phyloP scores from a whole-genome alignment of 2,329 filamentous ascomycete genomes.

The Fusarium sambucinum region DNA sequence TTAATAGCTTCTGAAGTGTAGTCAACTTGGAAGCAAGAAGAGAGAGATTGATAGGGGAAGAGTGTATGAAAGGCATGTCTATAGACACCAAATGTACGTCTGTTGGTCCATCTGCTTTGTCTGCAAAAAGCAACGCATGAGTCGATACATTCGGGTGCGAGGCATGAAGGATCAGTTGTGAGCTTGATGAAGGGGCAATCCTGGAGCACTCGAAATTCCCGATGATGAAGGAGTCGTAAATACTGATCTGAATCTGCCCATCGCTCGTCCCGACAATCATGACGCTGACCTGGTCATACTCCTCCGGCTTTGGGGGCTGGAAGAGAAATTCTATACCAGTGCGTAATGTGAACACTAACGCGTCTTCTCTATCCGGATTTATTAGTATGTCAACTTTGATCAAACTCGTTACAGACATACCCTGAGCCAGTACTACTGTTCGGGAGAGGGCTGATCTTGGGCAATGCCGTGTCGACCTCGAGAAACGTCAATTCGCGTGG shows the following conservation, averaged over 20 bases:
- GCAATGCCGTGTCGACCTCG: constrained; percentile 80
- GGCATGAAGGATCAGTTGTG: constrained; percentile 68
- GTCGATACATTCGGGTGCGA: constrained; percentile 81
- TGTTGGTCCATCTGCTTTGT: constrained; percentile 50
- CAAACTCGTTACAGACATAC: constrained; percentile 54
- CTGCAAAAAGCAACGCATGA: constrained; percentile 74
- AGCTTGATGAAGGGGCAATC: constrained; percentile 43
- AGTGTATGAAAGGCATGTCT: constrained; percentile 85
- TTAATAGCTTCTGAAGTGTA: constrained; percentile 84
- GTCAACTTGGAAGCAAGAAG: constrained; percentile 89
- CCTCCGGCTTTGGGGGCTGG: constrained; percentile 69
- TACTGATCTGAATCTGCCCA: constrained; percentile 79
- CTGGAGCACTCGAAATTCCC: constrained; percentile 70
- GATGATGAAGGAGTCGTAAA: constrained; percentile 87
- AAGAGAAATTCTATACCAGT: constrained; percentile 78
- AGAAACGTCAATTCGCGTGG: constrained; percentile 79
- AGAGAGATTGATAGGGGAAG: constrained; percentile 82
- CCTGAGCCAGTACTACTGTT: constrained; percentile 69
- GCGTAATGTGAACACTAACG: constrained; percentile 76
- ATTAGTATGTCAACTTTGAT: constrained; percentile 13
- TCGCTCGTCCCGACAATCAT: constrained; percentile 80
- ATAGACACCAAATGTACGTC: constrained; percentile 74
- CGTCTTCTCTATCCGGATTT: constrained; percentile 58
- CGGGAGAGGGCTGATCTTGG: constrained; percentile 79
- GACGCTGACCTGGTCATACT: constrained; percentile 81